Base-by-base conservation (phyloP, 2,329 filamentous ascomycete genomes). In the Harringtonia aguacate region DNA sequence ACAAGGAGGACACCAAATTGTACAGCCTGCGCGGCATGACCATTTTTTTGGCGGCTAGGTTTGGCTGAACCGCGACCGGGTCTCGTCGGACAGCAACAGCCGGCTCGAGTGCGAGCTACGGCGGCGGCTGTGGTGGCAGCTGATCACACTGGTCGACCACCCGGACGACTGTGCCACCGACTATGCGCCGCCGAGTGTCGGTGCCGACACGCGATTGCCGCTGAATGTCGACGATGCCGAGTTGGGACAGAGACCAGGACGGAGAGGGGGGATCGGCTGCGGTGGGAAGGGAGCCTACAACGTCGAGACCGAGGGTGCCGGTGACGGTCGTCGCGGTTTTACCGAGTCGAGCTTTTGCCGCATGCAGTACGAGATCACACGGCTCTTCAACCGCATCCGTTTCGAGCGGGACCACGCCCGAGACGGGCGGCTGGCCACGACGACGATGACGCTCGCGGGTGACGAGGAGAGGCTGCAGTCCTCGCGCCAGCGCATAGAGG, bases 211-310 rank as follows among this genome's bases (percentile, higher is more conserved):
- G 0, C 63, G 63, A 30, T 56, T 72, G 6, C 75, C 77, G 0
- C 55, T 71, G 9, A 79, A 79, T 49, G 60, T 79, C 45, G 75
- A 79, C 52, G 73, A 77, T 46, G 50, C 49, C 2, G 72, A 39
- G 37, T 24, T 39, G 24, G 37, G 22, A 3, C 13, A 30, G 37
- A 14, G 9, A 8, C 20, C 10, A 14, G n/a, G 33, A 35, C n/a
- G 7, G n/a, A 20, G n/a, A 20, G 33, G n/a, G n/a, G 17, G 33
- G 10, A 18, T 10, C 17, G 8, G 17, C 8, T 4, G n/a, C 3
- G n/a, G 33, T 7, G n/a, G n/a, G 33, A 35, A 33, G 3, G 31
- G 17, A 4, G 31, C 15, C 15, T 13, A 33, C 15, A n/a, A 75
- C 41, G 58, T 75, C 21, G 31, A 33, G 8, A n/a, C 15, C 31